Evolutionary conservation across 805 yeast genomes (phyloP).

Genomic region (Starmerella bacillaris): DNA sequence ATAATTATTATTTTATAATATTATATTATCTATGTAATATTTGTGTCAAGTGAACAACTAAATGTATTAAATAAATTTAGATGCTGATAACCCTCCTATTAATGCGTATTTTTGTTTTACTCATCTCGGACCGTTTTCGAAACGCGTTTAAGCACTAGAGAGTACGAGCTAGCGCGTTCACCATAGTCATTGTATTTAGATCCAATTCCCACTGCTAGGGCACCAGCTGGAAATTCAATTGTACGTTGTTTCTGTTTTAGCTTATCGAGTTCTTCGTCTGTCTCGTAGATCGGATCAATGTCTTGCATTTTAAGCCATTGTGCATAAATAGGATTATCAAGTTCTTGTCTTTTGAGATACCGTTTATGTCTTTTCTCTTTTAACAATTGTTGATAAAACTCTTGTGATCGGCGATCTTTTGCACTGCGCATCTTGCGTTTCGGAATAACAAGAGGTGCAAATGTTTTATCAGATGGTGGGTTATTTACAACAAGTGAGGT

Average conservation of each 20-base stretch:
- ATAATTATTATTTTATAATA: no score
- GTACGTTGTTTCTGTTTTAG: constrained; percentile 4
- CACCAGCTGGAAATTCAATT: constrained; percentile 10
- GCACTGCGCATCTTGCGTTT: constrained; percentile 13
- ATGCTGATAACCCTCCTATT: no score
- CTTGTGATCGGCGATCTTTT: constrained; percentile 9
- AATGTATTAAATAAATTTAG: no score
- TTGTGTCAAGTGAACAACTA: no score
- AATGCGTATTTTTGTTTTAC: no score
- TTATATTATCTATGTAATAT: no score
- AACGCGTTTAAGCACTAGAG: constrained; percentile 9
- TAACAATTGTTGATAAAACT: constrained; percentile 13
- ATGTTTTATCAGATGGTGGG: background rate
- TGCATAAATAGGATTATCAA: constrained; percentile 17
- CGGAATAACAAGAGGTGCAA: constrained; percentile 4
- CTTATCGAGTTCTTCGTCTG: constrained; percentile 20
- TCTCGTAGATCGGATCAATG: constrained; percentile 22
- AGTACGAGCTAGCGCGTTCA: constrained; percentile 8
- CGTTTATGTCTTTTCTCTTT: constrained; percentile 16
- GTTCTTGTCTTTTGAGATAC: constrained; percentile 11
- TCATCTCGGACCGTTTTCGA: no score
- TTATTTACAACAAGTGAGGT: background rate
- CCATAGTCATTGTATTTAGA: constrained; percentile 11
- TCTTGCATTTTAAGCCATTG: constrained; percentile 20
- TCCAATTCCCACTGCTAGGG: constrained; percentile 15